phyloP scores from a whole-genome alignment of 1,139 yeast species.

The Geotrichum cucujoidarum region DNA sequence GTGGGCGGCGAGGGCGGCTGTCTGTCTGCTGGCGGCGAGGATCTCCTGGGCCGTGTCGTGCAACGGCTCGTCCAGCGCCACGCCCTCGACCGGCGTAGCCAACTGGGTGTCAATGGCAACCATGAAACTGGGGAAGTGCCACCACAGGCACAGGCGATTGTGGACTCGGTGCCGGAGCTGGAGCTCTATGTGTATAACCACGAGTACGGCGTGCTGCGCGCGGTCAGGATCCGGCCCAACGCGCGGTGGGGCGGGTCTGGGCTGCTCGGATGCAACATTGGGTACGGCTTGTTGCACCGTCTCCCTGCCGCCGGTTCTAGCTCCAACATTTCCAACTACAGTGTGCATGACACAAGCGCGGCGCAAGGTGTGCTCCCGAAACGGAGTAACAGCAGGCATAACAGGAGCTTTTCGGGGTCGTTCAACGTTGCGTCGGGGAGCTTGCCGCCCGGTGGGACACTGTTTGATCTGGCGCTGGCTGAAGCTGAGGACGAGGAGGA shows the following conservation, averaged over 20 bases:
- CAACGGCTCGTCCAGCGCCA: constrained; percentile 27
- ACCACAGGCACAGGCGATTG: constrained; percentile 2
- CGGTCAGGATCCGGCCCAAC: constrained; percentile 71
- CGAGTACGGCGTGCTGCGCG: constrained; percentile 77
- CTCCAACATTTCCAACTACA: background rate
- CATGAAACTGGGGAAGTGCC: background rate
- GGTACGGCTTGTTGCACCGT: constrained; percentile 83
- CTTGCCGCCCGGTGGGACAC: constrained; percentile 4
- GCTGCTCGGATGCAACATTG: constrained; percentile 88
- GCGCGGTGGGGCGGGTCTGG: constrained; percentile 64
- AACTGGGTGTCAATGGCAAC: background rate
- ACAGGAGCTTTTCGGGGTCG: background rate
- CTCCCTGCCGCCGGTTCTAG: constrained; percentile 50
- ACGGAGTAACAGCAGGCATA: background rate
- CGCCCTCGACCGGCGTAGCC: constrained; percentile 23
- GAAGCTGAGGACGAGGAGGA: background rate
- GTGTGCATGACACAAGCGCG: too few relatives aligned
- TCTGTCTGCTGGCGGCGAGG: constrained; percentile 81
- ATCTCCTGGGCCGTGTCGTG: constrained; percentile 64
- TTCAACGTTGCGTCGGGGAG: background rate
- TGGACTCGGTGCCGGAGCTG: constrained; percentile 30
- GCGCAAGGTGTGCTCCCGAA: too few relatives aligned
- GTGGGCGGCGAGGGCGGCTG: constrained; percentile 85
- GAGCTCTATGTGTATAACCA: constrained; percentile 81
- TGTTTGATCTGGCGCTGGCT: constrained; percentile 1